phyloP scores from a whole-genome alignment of 768 basidiomycete genomes.

The Lentinus brumalis region DNA sequence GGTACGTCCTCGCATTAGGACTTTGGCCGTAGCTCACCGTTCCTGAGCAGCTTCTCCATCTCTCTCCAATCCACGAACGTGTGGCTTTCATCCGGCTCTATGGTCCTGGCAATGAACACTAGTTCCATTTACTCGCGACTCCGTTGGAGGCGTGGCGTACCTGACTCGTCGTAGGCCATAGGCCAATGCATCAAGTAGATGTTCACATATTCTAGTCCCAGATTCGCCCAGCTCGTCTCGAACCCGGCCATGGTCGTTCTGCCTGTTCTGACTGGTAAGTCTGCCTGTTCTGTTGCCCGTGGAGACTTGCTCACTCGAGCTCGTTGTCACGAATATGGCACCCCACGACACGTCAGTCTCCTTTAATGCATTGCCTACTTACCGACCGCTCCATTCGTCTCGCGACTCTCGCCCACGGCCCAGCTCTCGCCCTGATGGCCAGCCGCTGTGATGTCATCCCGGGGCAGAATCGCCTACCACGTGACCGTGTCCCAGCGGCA shows the following conservation, averaged over 20 bases:
- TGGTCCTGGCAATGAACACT: neutral
- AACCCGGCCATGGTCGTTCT: conserved; percentile 31
- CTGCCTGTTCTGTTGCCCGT: neutral
- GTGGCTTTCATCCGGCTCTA: conserved; percentile 27
- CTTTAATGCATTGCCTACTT: conserved; percentile 46
- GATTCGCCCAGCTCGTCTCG: conserved; percentile 30
- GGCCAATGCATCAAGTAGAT: conserved; percentile 49
- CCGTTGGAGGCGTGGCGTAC: neutral
- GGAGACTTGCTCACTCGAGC: conserved; percentile 37
- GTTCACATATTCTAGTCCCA: conserved; percentile 39
- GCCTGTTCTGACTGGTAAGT: conserved; percentile 29
- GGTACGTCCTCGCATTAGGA: neutral
- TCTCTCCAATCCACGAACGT: conserved; percentile 37
- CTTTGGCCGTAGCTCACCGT: conserved; percentile 21
- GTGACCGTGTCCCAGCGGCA: conserved; percentile 9
- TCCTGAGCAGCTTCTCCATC: conserved; percentile 37
- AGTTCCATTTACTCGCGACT: neutral
- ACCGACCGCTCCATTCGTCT: conserved; percentile 27
- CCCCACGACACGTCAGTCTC: conserved; percentile 47
- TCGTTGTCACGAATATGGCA: conserved; percentile 53
- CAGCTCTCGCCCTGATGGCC: neutral
- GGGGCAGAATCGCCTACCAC: neutral
- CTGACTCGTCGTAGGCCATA: conserved; percentile 3
- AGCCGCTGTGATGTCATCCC: conserved; percentile 10
- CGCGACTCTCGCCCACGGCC: too few relatives aligned